A percentile compares a stretch with the other conserved stretches of the same genome.
Conservation (phyloP, 2,329 filamentous ascomycete genomes). For the Myriosclerotinia curreyana region DNA sequence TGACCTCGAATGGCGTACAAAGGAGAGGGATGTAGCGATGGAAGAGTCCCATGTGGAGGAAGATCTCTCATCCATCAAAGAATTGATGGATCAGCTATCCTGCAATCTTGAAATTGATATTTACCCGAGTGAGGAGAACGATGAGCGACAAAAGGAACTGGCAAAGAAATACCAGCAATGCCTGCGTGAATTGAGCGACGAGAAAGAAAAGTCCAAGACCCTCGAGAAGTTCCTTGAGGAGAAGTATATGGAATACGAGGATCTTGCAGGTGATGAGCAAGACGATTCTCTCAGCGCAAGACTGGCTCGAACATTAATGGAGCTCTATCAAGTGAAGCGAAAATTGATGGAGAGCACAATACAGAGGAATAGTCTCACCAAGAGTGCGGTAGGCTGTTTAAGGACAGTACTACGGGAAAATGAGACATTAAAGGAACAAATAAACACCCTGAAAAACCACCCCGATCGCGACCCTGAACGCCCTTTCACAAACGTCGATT, state of each 20-base stretch:
- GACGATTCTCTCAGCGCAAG: not conserved
- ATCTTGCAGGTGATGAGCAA: not conserved
- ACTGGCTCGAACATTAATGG: slow-evolving; percentile 7
- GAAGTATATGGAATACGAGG: slow-evolving; percentile 2
- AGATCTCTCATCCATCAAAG: not conserved
- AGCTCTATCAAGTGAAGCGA: not conserved
- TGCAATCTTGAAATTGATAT: not conserved
- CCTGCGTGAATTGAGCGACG: slow-evolving; percentile 3
- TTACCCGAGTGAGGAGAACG: not conserved
- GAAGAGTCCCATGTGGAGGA: slow-evolving; percentile 4
- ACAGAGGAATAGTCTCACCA: slow-evolving; percentile 14
- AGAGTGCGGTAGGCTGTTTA: not conserved
- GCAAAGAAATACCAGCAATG: not conserved
- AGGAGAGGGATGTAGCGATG: slow-evolving; percentile 3
- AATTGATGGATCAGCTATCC: slow-evolving; percentile 4
- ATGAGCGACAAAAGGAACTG: not conserved
- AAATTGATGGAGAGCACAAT: slow-evolving; percentile 9
- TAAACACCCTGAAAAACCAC: not conserved
- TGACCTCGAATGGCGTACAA: not conserved
- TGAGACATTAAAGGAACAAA: not conserved
- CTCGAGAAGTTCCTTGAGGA: slow-evolving; percentile 10
- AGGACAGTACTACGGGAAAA: not conserved
- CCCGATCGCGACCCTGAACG: not conserved
- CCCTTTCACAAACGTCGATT: not conserved
- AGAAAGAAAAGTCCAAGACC: slow-evolving; percentile 13